These are phyloP conservation scores for Globisporangium perplexum DNA, from an alignment of 352 stramenopile species.

Conservation along the genomic window DNA sequence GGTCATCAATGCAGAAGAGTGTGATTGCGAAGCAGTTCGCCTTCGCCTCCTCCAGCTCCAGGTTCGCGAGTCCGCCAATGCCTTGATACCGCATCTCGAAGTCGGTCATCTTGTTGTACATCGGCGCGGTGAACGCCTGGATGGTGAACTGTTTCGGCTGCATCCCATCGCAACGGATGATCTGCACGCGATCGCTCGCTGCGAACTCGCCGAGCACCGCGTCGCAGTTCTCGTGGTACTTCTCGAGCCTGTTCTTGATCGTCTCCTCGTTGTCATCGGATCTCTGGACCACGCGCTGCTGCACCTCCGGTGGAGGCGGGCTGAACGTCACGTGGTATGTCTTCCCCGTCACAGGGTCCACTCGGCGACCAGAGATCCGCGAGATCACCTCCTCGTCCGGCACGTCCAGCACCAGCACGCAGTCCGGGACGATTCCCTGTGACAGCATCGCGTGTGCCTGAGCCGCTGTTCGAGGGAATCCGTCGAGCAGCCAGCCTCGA, in stretches of 20 bases:
- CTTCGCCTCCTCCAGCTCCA: constrained; percentile 32
- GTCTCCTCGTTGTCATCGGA: constrained; percentile 93
- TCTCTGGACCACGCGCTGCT: constrained; percentile 69
- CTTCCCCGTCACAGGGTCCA: constrained; percentile 90
- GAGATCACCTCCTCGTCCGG: constrained; percentile 93
- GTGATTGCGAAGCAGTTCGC: constrained; percentile 60
- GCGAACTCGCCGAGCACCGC: constrained; percentile 43
- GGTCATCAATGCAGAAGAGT: constrained; percentile 54
- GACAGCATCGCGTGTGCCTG: constrained; percentile 83
- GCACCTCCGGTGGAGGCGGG: constrained; percentile 71
- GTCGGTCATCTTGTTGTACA: constrained; percentile 40
- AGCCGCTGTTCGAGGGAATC: constrained; percentile 87
- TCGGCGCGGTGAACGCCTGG: constrained; percentile 41
- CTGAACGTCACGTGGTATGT: constrained; percentile 97
- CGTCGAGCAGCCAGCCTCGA: constrained; percentile 91
- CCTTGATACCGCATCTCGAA: constrained; percentile 25
- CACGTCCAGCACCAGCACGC: constrained; percentile 92
- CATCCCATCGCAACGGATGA: constrained; percentile 59
- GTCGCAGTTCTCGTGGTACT: constrained; percentile 72
- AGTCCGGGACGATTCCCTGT: constrained; percentile 67
- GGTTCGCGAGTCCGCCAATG: constrained; percentile 18
- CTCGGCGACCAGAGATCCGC: constrained; percentile 93
- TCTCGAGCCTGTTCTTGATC: constrained; percentile 76
- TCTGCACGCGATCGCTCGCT: constrained; percentile 22
- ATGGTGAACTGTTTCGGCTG: constrained; percentile 30